A percentile compares a stretch with the other conserved stretches of the same genome.
These are phyloP conservation scores for Bolboschoenus planiculmis DNA, from an alignment of 176 grass and related monocot species.

Conservation along the genomic window DNA sequence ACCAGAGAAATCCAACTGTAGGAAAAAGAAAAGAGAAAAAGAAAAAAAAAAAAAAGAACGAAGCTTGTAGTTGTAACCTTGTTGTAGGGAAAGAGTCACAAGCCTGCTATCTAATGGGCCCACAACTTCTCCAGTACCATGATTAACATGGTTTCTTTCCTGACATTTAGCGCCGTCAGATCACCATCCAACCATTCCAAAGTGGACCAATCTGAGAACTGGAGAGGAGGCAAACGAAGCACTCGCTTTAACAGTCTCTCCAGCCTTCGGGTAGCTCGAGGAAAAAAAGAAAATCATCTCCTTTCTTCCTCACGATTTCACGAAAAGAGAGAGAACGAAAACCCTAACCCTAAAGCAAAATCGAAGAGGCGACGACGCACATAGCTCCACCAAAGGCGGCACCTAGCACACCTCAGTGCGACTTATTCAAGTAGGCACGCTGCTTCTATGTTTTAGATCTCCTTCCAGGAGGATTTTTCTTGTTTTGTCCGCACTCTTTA, in stretches of 20 bases:
- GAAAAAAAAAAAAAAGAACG: background rate
- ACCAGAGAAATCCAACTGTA: too few relatives aligned
- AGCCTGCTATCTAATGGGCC: too few relatives aligned
- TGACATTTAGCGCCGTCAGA: background rate
- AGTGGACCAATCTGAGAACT: background rate
- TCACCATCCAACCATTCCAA: background rate
- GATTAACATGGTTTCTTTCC: background rate
- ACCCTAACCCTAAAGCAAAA: constrained; percentile 8
- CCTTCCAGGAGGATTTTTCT: background rate
- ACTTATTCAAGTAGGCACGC: background rate
- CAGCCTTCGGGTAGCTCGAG: background rate
- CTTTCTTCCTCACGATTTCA: constrained; percentile 11
- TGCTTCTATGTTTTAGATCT: background rate
- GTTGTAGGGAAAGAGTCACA: too few relatives aligned
- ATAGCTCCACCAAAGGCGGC: background rate
- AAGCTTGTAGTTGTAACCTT: too few relatives aligned
- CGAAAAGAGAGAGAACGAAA: background rate
- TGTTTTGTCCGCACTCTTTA: background rate
- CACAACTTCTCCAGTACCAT: background rate
- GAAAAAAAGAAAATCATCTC: background rate
- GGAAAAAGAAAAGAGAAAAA: too few relatives aligned
- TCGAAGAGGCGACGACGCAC: background rate
- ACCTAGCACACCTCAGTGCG: background rate
- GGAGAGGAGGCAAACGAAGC: background rate
- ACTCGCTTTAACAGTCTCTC: background rate